phyloP scores from a whole-genome alignment of 164 flowering plant species.

The Magnolia kwangsiensis region DNA sequence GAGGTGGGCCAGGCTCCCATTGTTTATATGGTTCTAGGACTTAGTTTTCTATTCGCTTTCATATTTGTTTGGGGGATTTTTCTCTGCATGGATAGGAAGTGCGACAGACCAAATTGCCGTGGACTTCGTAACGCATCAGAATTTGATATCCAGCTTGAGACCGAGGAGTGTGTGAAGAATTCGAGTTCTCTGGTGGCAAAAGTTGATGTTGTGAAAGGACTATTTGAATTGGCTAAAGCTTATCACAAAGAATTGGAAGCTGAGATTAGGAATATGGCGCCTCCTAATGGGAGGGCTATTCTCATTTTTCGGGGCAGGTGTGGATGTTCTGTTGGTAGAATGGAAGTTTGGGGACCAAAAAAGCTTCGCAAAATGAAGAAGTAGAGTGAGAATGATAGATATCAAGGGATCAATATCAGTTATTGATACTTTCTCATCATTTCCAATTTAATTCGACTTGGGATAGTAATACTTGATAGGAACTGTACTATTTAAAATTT shows the following conservation, averaged over 20 bases:
- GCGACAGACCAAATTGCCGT: constrained; percentile 67
- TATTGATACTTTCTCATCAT: background rate
- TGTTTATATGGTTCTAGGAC: constrained; percentile 54
- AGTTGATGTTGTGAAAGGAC: constrained; percentile 39
- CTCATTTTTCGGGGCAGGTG: constrained; percentile 76
- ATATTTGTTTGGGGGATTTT: constrained; percentile 46
- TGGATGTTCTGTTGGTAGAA: constrained; percentile 79
- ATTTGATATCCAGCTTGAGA: constrained; percentile 85
- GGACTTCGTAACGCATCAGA: constrained; percentile 77
- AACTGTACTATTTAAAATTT: no score
- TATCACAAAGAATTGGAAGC: constrained; percentile 73
- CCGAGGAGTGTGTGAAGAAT: constrained; percentile 71
- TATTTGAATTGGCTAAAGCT: constrained; percentile 62
- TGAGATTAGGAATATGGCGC: constrained; percentile 93
- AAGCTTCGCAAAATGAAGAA: constrained; percentile 68
- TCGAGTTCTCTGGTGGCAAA: constrained; percentile 23
- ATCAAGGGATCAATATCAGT: background rate
- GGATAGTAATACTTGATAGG: no score
- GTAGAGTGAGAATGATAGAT: constrained; percentile 18
- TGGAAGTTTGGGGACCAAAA: constrained; percentile 81
- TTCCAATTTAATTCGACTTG: no score
- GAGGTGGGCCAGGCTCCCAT: constrained; percentile 54
- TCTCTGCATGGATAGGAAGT: constrained; percentile 34
- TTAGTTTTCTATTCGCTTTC: constrained; percentile 40
- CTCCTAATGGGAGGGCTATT: constrained; percentile 82